Base-by-base conservation (phyloP, 371 early-diverging fungal species). In the Mortierella sp. region DNA sequence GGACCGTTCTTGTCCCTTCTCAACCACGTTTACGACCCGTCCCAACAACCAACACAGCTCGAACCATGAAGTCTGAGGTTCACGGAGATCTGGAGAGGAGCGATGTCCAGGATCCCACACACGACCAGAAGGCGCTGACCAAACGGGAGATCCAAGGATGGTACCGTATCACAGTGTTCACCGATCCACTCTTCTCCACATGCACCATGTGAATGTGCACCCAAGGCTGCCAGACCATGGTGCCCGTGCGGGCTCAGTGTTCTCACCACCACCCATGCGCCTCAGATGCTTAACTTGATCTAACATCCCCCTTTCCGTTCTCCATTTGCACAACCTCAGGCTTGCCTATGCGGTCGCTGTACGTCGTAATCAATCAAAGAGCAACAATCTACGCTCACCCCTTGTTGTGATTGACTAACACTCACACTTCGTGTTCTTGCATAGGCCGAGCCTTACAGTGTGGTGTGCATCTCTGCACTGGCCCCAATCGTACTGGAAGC, bases 401-500 rank as follows among this genome's bases (percentile, higher is more conserved):
- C n/a, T n/a, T n/a, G n/a, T n/a, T n/a, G n/a, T n/a, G n/a, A n/a
- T n/a, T 34, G 4, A 4, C 34, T 34, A 34, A 43, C 44, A 5
- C 14, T 12, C 5, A 3, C 10, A 6, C 22, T 25, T 6, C 3
- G 22, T 40, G 16, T 46, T 41, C 52, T 21, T 41, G 9, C 21
- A 25, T 67, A 80, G 80, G 60, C 65, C 25, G 81, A 78, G 53
- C 78, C 69, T 12, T 82, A 79, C 48, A 68, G 67, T 51, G 71
- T 78, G 7, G 71, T 77, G 13, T 63, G 73, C 22, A 67, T 77
- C n/a, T 80, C 81, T 21, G 77, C 81, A 27, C 67, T 84, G 51
- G 71, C 82, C 28, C 85, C 86, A 5, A 59, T 87, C 29, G 81
- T 87, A 7, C 68, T 85, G 25, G 81, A 86, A 55, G 61, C 71